Base-by-base conservation (phyloP, 2,329 filamentous ascomycete genomes). In the Xylaria sp. region DNA sequence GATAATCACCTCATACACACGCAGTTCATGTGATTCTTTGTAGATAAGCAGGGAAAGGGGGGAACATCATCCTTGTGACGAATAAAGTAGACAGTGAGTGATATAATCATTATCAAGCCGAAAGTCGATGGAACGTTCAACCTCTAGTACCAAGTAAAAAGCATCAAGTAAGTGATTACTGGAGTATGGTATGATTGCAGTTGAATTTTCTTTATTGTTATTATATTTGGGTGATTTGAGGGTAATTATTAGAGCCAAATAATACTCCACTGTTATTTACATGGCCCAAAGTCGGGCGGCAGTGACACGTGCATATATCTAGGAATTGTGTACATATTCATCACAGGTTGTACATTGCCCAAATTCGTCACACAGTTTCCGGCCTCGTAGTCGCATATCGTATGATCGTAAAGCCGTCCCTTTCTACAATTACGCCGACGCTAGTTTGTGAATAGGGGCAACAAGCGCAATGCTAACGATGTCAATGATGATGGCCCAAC, bases 401-500 rank as follows among this genome's bases (percentile, higher is more conserved):
- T 68, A 31, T 61, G 63, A 63, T 71, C 70, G 54, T 70, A 33
- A 71, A 58, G 48, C 48, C 57, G 49, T 63, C 60, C 58, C 48
- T 58, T 65, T 67, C 65, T 67, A 68, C 56, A 60, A 59, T 63
- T 61, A 67, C 59, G 62, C 58, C 59, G 57, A 72, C 61, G 66
- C 65, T 71, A 26, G 58, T 62, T 58, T 64, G 20, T 28, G 59
- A 67, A 70, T 28, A 68, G 69, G 65, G 44, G n/a, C 10, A 44
- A 23, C 33, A 54, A 40, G 51, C 2, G 36, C 7, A 54, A 17
- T 59, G 3, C 53, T 10, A 60, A 15, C 59, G 4, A 51, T 58
- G 26, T 74, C 33, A 87, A 76, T 93, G 90, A 75, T 91, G 89
- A 78, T 94, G 92, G 2, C 92, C 92, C 72, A 94, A 88, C 74